Conservation (phyloP, 176 grass and related monocot genomes). For the Oryza meridionalis region DNA sequence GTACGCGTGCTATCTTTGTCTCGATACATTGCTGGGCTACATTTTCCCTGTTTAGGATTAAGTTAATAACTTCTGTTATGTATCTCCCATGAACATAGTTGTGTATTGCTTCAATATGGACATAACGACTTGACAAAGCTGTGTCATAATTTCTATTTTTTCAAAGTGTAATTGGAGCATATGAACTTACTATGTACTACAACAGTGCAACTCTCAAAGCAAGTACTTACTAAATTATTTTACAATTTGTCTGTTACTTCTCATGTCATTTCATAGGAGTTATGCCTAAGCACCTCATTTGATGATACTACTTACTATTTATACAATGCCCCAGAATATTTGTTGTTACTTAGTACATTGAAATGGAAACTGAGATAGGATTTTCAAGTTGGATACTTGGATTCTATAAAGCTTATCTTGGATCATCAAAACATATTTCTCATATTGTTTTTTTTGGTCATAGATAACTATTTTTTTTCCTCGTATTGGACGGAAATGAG, state of each 20-base stretch:
- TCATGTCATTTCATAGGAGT: conserved; percentile 2
- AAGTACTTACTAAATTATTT: conserved; percentile 9
- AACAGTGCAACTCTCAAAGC: not conserved
- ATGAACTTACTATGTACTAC: conserved; percentile 12
- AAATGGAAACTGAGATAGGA: not conserved
- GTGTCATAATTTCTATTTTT: conserved; percentile 7
- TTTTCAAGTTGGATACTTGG: conserved; percentile 10
- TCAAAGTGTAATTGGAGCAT: conserved; percentile 10
- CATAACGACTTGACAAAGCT: not conserved
- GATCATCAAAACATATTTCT: not conserved
- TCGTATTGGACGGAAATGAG: not conserved
- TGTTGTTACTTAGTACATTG: conserved; percentile 5
- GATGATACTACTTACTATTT: conserved; percentile 3
- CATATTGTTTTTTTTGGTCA: conserved; percentile 10
- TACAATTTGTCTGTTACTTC: not conserved
- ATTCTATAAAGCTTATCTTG: conserved; percentile 15
- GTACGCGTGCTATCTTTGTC: conserved; percentile 28
- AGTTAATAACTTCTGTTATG: conserved; percentile 18
- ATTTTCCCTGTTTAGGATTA: conserved; percentile 23
- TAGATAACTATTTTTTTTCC: conserved; percentile 1
- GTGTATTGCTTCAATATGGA: conserved; percentile 16
- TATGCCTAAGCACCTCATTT: not conserved
- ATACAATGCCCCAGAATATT: conserved; percentile 26
- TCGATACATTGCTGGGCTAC: not conserved
- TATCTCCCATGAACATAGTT: conserved; percentile 13